A percentile compares a stretch with the other conserved stretches of the same genome.
These are phyloP conservation scores for Vicia sativa DNA, from an alignment of 306 rosid species.

Conservation along the genomic window DNA sequence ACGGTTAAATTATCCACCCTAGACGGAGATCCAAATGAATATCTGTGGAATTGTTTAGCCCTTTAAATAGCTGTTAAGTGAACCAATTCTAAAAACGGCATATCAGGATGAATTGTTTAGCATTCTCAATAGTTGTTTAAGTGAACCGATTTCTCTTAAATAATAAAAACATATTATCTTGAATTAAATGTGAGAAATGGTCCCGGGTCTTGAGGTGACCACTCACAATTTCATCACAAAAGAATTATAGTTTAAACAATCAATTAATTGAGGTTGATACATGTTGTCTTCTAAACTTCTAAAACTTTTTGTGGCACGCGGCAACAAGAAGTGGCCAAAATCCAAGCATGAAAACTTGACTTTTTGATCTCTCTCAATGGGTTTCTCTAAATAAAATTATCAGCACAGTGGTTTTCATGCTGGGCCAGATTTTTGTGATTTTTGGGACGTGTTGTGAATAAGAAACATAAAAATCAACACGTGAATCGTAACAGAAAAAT, in stretches of 20 bases:
- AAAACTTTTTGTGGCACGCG: slow-evolving; percentile 10
- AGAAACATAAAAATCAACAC: no score
- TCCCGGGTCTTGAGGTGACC: slow-evolving; percentile 28
- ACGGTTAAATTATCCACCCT: not conserved
- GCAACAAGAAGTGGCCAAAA: slow-evolving; percentile 28
- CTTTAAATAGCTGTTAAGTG: no score
- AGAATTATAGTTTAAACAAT: slow-evolving; percentile 20
- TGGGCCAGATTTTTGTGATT: no score
- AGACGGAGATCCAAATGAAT: slow-evolving; percentile 7
- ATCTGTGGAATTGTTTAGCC: not conserved
- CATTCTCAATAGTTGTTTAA: slow-evolving; percentile 1
- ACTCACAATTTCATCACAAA: slow-evolving; percentile 6
- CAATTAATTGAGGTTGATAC: slow-evolving; percentile 30
- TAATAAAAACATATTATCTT: slow-evolving; percentile 10
- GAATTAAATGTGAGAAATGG: slow-evolving; percentile 33
- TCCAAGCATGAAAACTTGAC: slow-evolving; percentile 13
- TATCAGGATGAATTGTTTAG: not conserved
- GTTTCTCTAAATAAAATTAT: slow-evolving; percentile 11
- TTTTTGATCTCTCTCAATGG: slow-evolving; percentile 26
- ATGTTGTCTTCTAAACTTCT: slow-evolving; percentile 19
- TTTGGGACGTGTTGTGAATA: no score
- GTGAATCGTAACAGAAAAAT: no score
- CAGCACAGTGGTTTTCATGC: no score
- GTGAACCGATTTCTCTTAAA: slow-evolving; percentile 30
- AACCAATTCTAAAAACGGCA: no score